phyloP scores from a whole-genome alignment of 164 flowering plant genomes.

The Annona cherimola region DNA sequence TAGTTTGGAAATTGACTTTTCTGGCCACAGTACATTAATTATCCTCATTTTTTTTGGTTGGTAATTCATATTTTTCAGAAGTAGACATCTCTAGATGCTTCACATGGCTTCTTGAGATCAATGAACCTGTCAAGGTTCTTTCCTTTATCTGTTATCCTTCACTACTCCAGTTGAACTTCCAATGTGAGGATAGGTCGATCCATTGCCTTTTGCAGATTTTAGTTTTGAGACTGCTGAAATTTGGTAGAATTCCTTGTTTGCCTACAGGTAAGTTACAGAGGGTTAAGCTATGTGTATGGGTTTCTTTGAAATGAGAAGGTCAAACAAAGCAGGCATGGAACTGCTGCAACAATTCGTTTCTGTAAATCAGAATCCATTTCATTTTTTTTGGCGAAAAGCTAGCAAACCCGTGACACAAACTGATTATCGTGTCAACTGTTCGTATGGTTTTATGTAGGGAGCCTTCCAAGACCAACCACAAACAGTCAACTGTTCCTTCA shows the following conservation, averaged over 20 bases:
- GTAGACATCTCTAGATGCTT: too few relatives aligned
- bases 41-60: too few relatives aligned
- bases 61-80: too few relatives aligned
- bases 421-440: background rate
- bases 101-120: too few relatives aligned
- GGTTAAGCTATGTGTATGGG: background rate
- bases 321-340: background rate
- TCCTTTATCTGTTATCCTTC: too few relatives aligned
- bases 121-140: too few relatives aligned
- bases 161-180: too few relatives aligned
- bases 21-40: too few relatives aligned
- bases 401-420: background rate
- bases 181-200: background rate
- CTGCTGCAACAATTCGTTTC: background rate
- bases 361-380: background rate
- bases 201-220: background rate
- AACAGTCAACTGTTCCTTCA: slow-evolving; percentile 27
- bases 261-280: background rate
- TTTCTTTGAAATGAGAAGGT: background rate
- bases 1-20: too few relatives aligned
- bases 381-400: too few relatives aligned
- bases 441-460: slow-evolving; percentile 33
- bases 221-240: background rate
- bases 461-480: slow-evolving; percentile 27
- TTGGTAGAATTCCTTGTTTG: background rate